Evolutionary conservation across 2,329 filamentous ascomycete species (phyloP).

Genomic region (Xylaria multiplex): DNA sequence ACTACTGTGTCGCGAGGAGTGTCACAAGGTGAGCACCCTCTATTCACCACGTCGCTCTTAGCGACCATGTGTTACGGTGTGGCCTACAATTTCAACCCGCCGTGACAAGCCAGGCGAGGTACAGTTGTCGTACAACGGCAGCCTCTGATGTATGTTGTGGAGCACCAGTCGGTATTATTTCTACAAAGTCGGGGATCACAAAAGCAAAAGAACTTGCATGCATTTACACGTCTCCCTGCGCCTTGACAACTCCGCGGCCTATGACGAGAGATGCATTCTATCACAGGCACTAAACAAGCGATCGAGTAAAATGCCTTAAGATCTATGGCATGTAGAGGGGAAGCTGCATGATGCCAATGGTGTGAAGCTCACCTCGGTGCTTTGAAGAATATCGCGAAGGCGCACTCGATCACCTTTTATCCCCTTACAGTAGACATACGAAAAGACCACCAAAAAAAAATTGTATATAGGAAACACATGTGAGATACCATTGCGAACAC

Average conservation of each 20-base stretch:
- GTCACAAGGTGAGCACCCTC: neutral
- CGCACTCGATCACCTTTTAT: neutral
- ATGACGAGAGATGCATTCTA: neutral
- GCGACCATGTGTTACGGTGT: neutral
- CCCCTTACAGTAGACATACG: neutral
- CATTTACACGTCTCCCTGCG: neutral
- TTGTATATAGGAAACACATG: neutral
- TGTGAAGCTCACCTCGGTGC: neutral
- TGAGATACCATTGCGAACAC: neutral
- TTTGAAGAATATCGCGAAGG: neutral
- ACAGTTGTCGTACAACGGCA: neutral
- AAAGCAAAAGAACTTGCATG: conserved; percentile 18
- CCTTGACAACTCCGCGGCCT: conserved; percentile 29
- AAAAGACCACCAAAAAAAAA: neutral
- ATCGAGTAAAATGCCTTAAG: neutral
- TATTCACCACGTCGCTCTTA: neutral
- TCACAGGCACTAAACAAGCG: neutral
- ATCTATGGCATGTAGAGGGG: neutral
- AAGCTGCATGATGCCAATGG: neutral
- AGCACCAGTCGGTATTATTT: conserved; percentile 32
- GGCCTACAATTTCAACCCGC: too few species aligned
- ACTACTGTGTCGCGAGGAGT: neutral
- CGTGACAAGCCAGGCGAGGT: neutral
- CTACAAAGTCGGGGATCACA: conserved; percentile 28
- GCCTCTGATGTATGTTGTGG: conserved; percentile 34